These are phyloP conservation scores for Syzygium jambos DNA, from an alignment of 345 rosid genomes.

Conservation along the genomic window DNA sequence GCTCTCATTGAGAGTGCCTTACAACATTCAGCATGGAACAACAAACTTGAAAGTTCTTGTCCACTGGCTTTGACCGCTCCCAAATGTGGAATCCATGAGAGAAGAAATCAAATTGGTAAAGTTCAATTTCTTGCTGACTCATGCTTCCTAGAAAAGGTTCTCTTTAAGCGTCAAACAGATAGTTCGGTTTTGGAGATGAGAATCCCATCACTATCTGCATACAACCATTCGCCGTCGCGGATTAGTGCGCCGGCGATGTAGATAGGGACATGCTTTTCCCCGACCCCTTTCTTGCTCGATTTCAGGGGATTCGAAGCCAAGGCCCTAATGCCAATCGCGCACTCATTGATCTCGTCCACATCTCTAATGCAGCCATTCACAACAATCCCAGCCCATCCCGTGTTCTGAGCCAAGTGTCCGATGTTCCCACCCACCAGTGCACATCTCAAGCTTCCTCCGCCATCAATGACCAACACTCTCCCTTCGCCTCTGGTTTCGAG, in stretches of 20 bases:
- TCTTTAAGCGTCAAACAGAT: slow-evolving; percentile 19
- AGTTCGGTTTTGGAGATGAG: slow-evolving; percentile 57
- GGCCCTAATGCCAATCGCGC: slow-evolving; percentile 74
- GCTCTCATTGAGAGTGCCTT: background rate
- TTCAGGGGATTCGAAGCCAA: slow-evolving; percentile 74
- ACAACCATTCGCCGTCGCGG: slow-evolving; percentile 77
- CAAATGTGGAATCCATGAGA: background rate
- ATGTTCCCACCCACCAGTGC: slow-evolving; percentile 79
- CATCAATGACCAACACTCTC: slow-evolving; percentile 69
- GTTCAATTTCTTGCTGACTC: background rate
- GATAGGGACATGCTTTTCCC: slow-evolving; percentile 58
- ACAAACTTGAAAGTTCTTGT: background rate
- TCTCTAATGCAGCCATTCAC: slow-evolving; percentile 82
- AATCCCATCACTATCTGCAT: slow-evolving; percentile 79
- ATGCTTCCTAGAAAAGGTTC: background rate
- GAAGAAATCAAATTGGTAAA: background rate
- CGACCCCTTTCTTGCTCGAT: slow-evolving; percentile 65
- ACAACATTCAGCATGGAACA: background rate
- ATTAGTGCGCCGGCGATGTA: slow-evolving; percentile 53
- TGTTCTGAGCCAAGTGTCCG: slow-evolving; percentile 63
- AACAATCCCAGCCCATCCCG: slow-evolving; percentile 78
- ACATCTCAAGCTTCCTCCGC: slow-evolving; percentile 87
- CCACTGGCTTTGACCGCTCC: background rate
- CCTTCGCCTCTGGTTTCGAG: slow-evolving; percentile 79
- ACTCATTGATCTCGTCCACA: slow-evolving; percentile 72